Base-by-base conservation (phyloP, 305 asterid species). In the Rubia tinctorum region DNA sequence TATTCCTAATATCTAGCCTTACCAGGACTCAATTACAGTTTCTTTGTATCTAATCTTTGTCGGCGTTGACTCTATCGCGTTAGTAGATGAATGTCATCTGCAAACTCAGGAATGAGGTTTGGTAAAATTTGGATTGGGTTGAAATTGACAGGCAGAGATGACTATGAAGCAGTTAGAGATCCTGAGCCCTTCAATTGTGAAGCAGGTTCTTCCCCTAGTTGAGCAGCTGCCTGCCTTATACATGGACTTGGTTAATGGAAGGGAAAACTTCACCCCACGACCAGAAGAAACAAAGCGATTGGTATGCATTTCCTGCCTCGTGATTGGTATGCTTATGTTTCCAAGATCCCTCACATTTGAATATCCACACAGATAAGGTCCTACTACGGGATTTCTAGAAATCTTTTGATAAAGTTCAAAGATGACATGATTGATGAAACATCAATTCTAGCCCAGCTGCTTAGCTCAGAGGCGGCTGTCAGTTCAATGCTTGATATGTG, bases 211-310 rank as follows among this genome's bases (percentile, higher is more conserved):
- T 83, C 99, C 97, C 61, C 87, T 94, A 71, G 95, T 94, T 75
- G 99, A 94, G 87, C 99, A 94, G 80, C 95, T 94, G 75, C 93
- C 99, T 82, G 95, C 99, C 51, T 82, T 94, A 84, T 94, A 94
- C 82, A 87, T 85, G 97, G 99, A 94, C 84, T 86, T 94, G 77
- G 90, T 91, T 62, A 91, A 91, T 42, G 99, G 99, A 69, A 90
- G 96, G 85, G 97, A 91, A 81, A 83, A 89, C 15, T 94, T 94
- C 66, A 79, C 85, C 75, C 99, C 99, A 0, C 89, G 82, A 79
- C 99, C 99, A 49, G 99, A 91, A 86, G 97, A 94, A 82, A 90
- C 97, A 72, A 90, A 79, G 78, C 81, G 97, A 84, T 84, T 94
- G 95, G 99, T 94, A 90, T 53, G 60, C 15, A 74, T 8, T 71